Evolutionary conservation across 116 monocot species (phyloP), one percentile per base, ranked within the genome.

Genomic region (Phalaenopsis hybrid): DNA sequence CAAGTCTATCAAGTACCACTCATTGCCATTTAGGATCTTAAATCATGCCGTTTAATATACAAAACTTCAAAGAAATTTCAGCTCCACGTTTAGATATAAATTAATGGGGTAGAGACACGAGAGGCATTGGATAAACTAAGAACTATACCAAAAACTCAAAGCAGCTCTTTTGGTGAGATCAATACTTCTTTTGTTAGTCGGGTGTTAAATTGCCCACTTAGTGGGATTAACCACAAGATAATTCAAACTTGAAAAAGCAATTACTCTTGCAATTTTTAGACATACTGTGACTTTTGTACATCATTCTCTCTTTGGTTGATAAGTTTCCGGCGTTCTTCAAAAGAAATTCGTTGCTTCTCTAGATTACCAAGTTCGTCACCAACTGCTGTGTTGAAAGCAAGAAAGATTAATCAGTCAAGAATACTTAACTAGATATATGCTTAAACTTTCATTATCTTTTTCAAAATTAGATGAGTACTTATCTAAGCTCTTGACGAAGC

Each of bases 401-500:
- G n/a, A 18, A 45, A 75, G 31, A 50, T 57, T 37, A 17, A 61
- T 82, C 31, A 84, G 76, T 7, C 74, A 80, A 43, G 44, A 25
- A 41, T 73, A 34, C 58, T 80, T 33, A 46, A 13, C 79, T 44
- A n/a, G 4, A 48, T 52, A 44, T 10, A 23, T 77, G 21, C 28
- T 77, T 17, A 51, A 20, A 75, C 13, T 72, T 45, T 21, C 75
- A 75, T 44, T 44, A 17, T 41, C 77, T 50, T 78, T 18, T 63
- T 69, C 5, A 28, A 68, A 34, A 67, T 77, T 77, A 78, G 13
- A 68, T 43, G 13, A 78, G 61, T 33, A 85, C 92, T 90, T 85
- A 92, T 92, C 92, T 88, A 77, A 88, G 84, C 68, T 87, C 88
- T 55, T 92, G 31, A 69, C 74, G 76, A 81, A 92, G 85, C 48